Evolutionary conservation across 331 rosid genomes (phyloP).

Genomic region (Prunus yedoensis): DNA sequence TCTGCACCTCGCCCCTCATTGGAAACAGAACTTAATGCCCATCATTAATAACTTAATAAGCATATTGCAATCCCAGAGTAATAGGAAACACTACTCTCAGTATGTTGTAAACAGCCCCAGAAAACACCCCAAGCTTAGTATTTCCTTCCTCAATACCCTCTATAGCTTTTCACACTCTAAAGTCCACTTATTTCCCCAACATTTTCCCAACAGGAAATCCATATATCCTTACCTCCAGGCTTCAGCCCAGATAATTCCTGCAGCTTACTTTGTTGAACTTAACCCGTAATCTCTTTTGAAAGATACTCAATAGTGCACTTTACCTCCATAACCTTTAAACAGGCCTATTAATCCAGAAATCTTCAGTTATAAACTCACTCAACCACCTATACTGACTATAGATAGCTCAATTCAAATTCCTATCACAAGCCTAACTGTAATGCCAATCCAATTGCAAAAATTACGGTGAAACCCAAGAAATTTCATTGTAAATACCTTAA

Average conservation of each 20-base stretch:
- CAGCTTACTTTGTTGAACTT: neutral
- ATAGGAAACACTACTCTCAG: neutral
- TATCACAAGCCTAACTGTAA: neutral
- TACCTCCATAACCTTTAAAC: conserved; percentile 1
- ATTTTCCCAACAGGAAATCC: neutral
- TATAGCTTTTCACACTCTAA: neutral
- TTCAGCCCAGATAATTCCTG: neutral
- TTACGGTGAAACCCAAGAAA: neutral
- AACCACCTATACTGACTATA: neutral
- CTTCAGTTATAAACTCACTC: neutral
- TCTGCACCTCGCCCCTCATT: neutral
- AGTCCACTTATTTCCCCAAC: neutral
- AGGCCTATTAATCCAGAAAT: neutral
- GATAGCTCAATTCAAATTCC: neutral
- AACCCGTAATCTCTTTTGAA: conserved; percentile 1
- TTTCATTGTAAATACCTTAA: neutral
- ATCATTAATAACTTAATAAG: neutral
- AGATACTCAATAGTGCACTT: neutral
- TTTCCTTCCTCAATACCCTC: neutral
- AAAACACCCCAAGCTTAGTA: neutral
- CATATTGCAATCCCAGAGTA: neutral
- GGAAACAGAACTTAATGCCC: neutral
- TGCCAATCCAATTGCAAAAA: conserved; percentile 1
- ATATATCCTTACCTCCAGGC: neutral
- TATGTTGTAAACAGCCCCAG: neutral